Conservation (phyloP, 2,329 filamentous ascomycete genomes). For the Claviceps spartinae region DNA sequence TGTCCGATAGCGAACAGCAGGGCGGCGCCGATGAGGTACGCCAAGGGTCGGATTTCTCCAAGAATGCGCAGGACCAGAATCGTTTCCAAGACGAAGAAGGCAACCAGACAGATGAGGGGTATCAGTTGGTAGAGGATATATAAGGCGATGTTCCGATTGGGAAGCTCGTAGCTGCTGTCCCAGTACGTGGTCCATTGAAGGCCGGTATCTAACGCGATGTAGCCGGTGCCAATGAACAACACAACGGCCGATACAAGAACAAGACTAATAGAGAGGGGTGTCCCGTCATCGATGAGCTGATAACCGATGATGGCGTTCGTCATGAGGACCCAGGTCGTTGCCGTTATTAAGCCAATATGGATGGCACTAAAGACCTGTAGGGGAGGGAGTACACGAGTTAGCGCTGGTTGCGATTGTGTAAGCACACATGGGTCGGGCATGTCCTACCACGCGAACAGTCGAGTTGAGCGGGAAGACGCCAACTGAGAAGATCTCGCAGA, state of each 20-base stretch:
- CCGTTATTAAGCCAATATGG: conserved; percentile 79
- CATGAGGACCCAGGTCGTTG: conserved; percentile 81
- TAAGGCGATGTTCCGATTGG: conserved; percentile 67
- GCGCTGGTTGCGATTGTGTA: conserved; percentile 34
- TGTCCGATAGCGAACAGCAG: conserved; percentile 84
- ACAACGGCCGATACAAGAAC: conserved; percentile 55
- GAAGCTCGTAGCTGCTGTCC: conserved; percentile 40
- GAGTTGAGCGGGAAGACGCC: conserved; percentile 69
- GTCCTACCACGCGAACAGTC: conserved; percentile 56
- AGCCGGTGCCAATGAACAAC: conserved; percentile 81
- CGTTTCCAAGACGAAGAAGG: conserved; percentile 73
- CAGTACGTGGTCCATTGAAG: conserved; percentile 76
- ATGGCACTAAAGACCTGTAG: conserved; percentile 71
- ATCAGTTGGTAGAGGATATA: conserved; percentile 90
- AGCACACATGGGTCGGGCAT: background rate
- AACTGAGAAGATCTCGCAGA: conserved; percentile 94
- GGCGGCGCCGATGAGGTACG: conserved; percentile 62
- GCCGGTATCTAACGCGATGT: conserved; percentile 88
- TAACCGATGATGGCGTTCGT: conserved; percentile 88
- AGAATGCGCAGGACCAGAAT: conserved; percentile 76
- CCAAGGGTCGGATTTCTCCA: conserved; percentile 83
- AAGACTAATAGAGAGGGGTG: conserved; percentile 65
- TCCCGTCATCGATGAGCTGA: conserved; percentile 88
- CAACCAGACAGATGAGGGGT: conserved; percentile 76
- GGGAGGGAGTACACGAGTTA: conserved; percentile 22